Base-by-base conservation (phyloP, 257 asterid genomes). In the Fraxinus americana region DNA sequence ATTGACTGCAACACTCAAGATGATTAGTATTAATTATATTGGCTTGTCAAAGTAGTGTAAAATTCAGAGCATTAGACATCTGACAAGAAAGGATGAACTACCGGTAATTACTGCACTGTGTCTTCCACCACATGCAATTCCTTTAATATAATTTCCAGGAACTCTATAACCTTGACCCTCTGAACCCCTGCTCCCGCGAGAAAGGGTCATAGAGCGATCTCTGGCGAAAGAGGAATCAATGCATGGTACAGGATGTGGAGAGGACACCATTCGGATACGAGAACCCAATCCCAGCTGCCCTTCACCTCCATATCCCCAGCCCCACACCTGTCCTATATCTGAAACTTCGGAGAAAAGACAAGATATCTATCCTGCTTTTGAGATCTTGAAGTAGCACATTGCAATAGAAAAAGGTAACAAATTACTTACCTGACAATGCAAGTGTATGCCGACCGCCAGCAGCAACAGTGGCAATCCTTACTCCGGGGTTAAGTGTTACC, bases 231-330 rank as follows among this genome's bases (percentile, higher is more conserved):
- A 83, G 36, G 94, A 81, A 76, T 90, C 97, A 73, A 91, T 83
- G 92, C 97, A 96, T 57, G 97, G 97, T 74, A 96, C 78, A 34
- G 92, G 98, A 86, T 96, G 99, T 45, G 99, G 98, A 79, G 99
- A 93, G 67, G 98, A 92, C 72, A 93, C 96, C 97, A 92, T 96
- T 71, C 97, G 92, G 78, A 96, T 88, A 65, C 97, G 86, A 72
- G 98, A 93, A 67, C 99, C 99, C 83, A 96, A 67, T 29, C 99
- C 99, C 78, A 96, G 90, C 87, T 96, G 99, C 67, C 99, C 99
- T 78, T 92, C 99, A 76, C 99, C 99, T 75, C 99, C 99, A 80
- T 96, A 92, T 80, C 99, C 99, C 99, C 99, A 96, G 82, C 98
- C 95, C 98, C 98, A 96, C 78, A 96, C 98, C 88, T 93, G 98